phyloP scores from a whole-genome alignment of 2,329 filamentous ascomycete genomes.

The Fusarium sambucinum region DNA sequence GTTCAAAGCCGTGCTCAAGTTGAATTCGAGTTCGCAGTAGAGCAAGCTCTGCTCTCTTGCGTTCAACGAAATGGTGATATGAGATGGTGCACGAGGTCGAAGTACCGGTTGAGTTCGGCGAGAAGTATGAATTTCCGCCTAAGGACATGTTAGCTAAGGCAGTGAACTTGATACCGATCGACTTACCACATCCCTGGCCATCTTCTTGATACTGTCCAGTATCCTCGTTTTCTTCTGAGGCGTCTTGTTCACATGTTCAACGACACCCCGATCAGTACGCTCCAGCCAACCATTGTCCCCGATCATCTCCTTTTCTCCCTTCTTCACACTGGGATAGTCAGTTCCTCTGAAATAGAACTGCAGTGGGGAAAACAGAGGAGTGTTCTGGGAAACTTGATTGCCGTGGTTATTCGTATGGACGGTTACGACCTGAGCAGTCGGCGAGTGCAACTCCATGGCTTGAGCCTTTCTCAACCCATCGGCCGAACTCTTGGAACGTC shows the following conservation, averaged over 20 bases:
- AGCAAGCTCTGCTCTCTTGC: constrained; percentile 69
- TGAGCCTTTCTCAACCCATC: constrained; percentile 40
- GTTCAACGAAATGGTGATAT: constrained; percentile 63
- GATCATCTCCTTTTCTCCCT: constrained; percentile 64
- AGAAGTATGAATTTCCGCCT: constrained; percentile 55
- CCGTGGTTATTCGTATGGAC: constrained; percentile 10
- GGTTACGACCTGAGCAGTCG: constrained; percentile 33
- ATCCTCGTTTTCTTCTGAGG: constrained; percentile 57
- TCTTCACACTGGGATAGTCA: constrained; percentile 55
- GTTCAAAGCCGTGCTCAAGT: constrained; percentile 64
- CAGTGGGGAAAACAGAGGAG: constrained; percentile 57
- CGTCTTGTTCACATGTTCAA: constrained; percentile 45
- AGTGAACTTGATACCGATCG: neutral
- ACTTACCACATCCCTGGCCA: constrained; percentile 66
- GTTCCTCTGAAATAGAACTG: constrained; percentile 57
- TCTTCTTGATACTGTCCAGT: constrained; percentile 63
- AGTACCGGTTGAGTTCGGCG: constrained; percentile 50
- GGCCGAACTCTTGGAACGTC: constrained; percentile 49
- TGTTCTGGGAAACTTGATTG: constrained; percentile 22
- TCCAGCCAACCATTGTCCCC: constrained; percentile 70
- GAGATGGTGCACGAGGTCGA: constrained; percentile 48
- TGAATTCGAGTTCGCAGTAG: constrained; percentile 70
- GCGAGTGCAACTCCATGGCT: constrained; percentile 20
- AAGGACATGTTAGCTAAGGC: constrained; percentile 25
- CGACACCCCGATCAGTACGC: constrained; percentile 50